Evolutionary conservation across 2,329 filamentous ascomycete species (phyloP).

Genomic region (Ciborinia camelliae): DNA sequence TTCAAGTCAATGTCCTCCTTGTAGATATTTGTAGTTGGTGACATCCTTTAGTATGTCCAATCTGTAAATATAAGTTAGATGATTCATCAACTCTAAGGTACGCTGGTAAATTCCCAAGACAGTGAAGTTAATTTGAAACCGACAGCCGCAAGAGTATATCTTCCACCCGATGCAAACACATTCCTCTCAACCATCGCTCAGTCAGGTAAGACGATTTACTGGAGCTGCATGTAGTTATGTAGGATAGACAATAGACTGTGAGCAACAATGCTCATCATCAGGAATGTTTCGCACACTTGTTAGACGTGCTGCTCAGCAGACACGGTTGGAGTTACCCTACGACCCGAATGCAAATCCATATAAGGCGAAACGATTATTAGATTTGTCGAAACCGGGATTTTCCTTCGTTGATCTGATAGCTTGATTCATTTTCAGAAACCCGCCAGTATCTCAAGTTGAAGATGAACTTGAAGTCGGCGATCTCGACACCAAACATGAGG

Average conservation of each 20-base stretch:
- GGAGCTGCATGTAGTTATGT: too few relatives aligned
- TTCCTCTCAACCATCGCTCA: too few relatives aligned
- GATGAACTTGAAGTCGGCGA: not conserved
- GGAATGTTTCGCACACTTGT: constrained; percentile 48
- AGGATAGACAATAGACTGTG: too few relatives aligned
- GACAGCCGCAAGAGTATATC: too few relatives aligned
- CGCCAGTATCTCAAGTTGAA: not conserved
- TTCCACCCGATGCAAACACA: too few relatives aligned
- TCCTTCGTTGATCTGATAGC: too few relatives aligned
- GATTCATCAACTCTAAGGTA: not conserved
- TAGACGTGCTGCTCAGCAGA: constrained; percentile 42
- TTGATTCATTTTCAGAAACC: too few relatives aligned
- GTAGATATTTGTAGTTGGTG: constrained; percentile 46
- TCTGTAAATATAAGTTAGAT: too few relatives aligned
- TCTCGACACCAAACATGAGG: not conserved
- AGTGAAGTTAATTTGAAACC: too few relatives aligned
- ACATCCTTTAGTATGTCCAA: constrained; percentile 24
- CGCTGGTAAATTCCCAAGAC: too few relatives aligned
- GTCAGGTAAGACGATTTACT: too few relatives aligned
- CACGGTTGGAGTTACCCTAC: constrained; percentile 36
- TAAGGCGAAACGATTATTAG: constrained; percentile 67
- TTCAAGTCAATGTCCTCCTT: constrained; percentile 61
- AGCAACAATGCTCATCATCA: constrained; percentile 28
- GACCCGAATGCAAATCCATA: constrained; percentile 52
- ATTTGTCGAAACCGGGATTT: constrained; percentile 67